phyloP scores from a whole-genome alignment of 176 grass and related monocot species.

The Eragrostis nindensis region DNA sequence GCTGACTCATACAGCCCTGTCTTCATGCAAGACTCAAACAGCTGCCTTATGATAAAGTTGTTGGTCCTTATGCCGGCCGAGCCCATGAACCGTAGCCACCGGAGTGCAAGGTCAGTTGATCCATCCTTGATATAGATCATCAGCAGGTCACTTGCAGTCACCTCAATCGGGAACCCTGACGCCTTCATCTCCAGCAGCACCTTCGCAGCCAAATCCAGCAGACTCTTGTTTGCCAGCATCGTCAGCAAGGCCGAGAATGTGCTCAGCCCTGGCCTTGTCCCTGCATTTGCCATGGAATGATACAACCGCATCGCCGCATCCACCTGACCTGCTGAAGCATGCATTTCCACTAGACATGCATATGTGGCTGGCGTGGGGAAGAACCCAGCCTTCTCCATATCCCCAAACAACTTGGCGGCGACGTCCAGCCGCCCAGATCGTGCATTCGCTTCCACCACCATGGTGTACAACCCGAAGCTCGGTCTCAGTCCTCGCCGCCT shows the following conservation, averaged over 20 bases:
- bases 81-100: constrained; percentile 90
- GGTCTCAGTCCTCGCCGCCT: constrained; percentile 59
- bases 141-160: constrained; percentile 80
- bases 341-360: constrained; percentile 89
- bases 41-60: constrained; percentile 92
- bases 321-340: constrained; percentile 75
- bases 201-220: constrained; percentile 88
- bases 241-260: constrained; percentile 79
- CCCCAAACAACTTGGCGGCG: constrained; percentile 58
- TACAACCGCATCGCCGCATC: constrained; percentile 80
- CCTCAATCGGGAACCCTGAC: constrained; percentile 81
- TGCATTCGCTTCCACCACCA: constrained; percentile 91
- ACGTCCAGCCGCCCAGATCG: constrained; percentile 69
- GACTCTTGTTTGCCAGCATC: constrained; percentile 78
- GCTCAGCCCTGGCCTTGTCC: constrained; percentile 75
- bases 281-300: constrained; percentile 86
- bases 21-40: constrained; percentile 98
- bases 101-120: constrained; percentile 75
- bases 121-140: constrained; percentile 98
- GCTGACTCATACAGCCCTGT: constrained; percentile 78
- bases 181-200: constrained; percentile 94
- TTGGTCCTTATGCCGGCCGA: constrained; percentile 93
- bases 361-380: constrained; percentile 86
- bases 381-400: constrained; percentile 99
- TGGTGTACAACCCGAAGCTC: constrained; percentile 79